These are phyloP conservation scores for Bisporella sp. DNA, from an alignment of 2,329 filamentous ascomycete species.

Conservation along the genomic window DNA sequence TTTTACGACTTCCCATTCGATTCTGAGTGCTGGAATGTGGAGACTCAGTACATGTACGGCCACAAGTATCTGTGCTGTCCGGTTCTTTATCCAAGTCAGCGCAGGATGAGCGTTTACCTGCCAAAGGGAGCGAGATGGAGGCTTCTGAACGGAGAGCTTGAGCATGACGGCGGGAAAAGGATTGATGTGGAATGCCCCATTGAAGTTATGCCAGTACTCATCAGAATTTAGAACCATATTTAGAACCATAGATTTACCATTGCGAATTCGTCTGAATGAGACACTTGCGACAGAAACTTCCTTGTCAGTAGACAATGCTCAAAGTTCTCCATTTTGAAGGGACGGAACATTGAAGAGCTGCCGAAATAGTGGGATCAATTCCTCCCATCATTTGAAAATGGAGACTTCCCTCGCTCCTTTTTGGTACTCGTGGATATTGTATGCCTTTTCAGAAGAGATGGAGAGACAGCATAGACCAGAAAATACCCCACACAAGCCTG, in stretches of 20 bases:
- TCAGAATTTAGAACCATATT: background rate
- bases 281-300: background rate
- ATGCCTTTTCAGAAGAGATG: too few relatives aligned
- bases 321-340: too few relatives aligned
- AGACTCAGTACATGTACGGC: constrained; percentile 59
- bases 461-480: too few relatives aligned
- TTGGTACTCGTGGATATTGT: too few relatives aligned
- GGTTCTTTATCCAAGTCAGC: constrained; percentile 42
- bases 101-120: constrained; percentile 42
- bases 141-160: constrained; percentile 27
- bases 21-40: constrained; percentile 44
- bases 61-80: constrained; percentile 51
- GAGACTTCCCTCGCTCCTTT: too few relatives aligned
- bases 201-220: constrained; percentile 41
- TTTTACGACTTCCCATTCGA: constrained; percentile 60
- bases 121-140: constrained; percentile 41
- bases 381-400: too few relatives aligned
- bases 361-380: too few relatives aligned
- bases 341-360: too few relatives aligned
- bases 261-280: background rate
- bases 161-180: constrained; percentile 32
- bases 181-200: constrained; percentile 38
- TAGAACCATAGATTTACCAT: background rate
- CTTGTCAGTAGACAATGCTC: background rate
- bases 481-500: too few relatives aligned